Conservation (phyloP, 179 eudicot species). For the Nepenthes alata region DNA sequence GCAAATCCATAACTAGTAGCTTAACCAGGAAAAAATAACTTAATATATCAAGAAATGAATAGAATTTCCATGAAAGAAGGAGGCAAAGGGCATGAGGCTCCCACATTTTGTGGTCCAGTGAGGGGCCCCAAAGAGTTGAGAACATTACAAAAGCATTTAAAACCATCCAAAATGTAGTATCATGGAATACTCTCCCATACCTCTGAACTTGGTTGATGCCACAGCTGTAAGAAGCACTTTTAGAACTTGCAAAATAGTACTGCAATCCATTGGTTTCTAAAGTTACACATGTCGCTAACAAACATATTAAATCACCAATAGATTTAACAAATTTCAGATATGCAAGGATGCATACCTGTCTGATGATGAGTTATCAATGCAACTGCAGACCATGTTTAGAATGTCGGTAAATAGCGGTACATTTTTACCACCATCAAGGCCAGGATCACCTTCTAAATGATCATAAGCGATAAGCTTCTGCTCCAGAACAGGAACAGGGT, state of each 20-base stretch:
- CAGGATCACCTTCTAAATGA: slow-evolving; percentile 99
- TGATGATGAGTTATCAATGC: slow-evolving; percentile 83
- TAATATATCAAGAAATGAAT: not conserved
- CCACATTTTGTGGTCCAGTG: too few relatives aligned
- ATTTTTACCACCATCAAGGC: slow-evolving; percentile 82
- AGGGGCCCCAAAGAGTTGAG: not conserved
- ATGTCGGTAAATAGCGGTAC: slow-evolving; percentile 57
- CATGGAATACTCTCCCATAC: slow-evolving; percentile 22
- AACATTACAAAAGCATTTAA: too few relatives aligned
- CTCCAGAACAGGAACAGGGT: slow-evolving; percentile 11
- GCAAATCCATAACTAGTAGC: too few relatives aligned
- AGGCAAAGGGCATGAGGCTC: not conserved
- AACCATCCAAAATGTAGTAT: not conserved
- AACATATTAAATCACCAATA: slow-evolving; percentile 5
- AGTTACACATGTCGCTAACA: slow-evolving; percentile 6
- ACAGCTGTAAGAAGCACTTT: slow-evolving; percentile 97
- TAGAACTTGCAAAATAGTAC: slow-evolving; percentile 88
- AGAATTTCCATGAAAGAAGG: not conserved
- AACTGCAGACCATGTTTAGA: slow-evolving; percentile 73
- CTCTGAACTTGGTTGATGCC: slow-evolving; percentile 83
- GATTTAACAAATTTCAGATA: not conserved
- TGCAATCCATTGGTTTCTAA: slow-evolving; percentile 29
- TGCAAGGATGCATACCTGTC: slow-evolving; percentile 50
- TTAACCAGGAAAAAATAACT: too few relatives aligned
- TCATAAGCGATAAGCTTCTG: slow-evolving; percentile 98